Evolutionary conservation across 139 green algal genomes (phyloP).

Genomic region (Picochlorum sp.): DNA sequence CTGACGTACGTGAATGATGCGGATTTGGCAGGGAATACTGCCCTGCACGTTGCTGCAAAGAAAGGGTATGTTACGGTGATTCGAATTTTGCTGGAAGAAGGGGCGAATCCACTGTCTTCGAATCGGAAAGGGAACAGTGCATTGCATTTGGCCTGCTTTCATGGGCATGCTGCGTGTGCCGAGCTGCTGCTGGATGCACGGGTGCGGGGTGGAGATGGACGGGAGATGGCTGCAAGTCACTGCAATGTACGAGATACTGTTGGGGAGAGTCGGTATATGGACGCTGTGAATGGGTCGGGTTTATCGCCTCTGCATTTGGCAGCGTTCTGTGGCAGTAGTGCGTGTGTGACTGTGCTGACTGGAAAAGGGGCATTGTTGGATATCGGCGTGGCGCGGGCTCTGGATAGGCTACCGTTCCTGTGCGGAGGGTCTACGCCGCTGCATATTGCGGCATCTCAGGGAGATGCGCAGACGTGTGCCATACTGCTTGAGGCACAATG

Average conservation of each 20-base stretch:
- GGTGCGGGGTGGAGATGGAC: background rate
- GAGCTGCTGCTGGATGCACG: background rate
- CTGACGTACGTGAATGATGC: conserved; percentile 1
- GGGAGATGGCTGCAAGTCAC: background rate
- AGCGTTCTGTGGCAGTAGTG: background rate
- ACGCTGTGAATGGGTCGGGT: background rate
- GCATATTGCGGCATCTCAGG: conserved; percentile 10
- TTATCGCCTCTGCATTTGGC: conserved; percentile 3
- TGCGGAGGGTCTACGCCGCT: conserved; percentile 4
- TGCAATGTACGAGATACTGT: background rate
- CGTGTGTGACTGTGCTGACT: background rate
- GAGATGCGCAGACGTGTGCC: conserved; percentile 1
- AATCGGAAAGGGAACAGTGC: background rate
- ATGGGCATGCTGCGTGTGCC: background rate
- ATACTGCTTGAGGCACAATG: conserved; percentile 5
- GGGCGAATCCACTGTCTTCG: background rate
- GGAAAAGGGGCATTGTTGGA: background rate
- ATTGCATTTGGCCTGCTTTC: background rate
- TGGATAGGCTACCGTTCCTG: conserved; percentile 6
- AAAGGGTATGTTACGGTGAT: background rate
- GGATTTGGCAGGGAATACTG: background rate
- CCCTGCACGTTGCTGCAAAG: conserved; percentile 1
- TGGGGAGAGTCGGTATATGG: conserved; percentile 6
- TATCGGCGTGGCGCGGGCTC: background rate
- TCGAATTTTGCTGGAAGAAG: conserved; percentile 10